Conservation (phyloP, 1,139 yeast genomes). For the Eremothecium gossypii region DNA sequence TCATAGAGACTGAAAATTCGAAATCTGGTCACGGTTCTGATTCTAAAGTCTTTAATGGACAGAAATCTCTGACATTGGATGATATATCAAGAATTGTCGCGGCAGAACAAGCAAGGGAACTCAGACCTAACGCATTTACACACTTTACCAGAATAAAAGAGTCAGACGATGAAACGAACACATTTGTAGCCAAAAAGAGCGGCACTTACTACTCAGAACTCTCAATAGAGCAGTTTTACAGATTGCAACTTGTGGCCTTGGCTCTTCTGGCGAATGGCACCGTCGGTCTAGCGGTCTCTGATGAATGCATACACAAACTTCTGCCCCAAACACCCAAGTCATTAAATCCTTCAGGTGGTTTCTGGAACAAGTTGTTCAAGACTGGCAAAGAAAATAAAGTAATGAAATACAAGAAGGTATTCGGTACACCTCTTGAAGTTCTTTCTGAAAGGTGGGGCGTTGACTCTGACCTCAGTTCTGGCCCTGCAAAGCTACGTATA, state of each 20-base stretch:
- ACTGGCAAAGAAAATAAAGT: slow-evolving; percentile 28
- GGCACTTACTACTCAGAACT: slow-evolving; percentile 66
- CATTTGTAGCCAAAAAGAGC: slow-evolving; percentile 18
- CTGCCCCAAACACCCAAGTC: slow-evolving; percentile 15
- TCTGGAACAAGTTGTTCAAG: slow-evolving; percentile 66
- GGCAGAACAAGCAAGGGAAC: slow-evolving; percentile 91
- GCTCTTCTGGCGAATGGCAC: slow-evolving; percentile 17
- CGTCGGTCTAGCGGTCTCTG: slow-evolving; percentile 10
- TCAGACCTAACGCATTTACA: slow-evolving; percentile 39
- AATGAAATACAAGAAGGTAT: slow-evolving; percentile 39
- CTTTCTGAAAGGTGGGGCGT: slow-evolving; percentile 72
- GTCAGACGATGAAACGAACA: slow-evolving; percentile 19
- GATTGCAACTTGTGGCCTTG: slow-evolving; percentile 56
- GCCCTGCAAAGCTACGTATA: slow-evolving; percentile 68
- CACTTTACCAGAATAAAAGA: slow-evolving; percentile 29
- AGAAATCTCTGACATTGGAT: slow-evolving; percentile 81
- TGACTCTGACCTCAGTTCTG: slow-evolving; percentile 80
- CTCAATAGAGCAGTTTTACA: slow-evolving; percentile 38
- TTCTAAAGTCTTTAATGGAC: slow-evolving; percentile 49
- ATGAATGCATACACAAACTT: slow-evolving; percentile 10
- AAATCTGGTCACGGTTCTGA: slow-evolving; percentile 30
- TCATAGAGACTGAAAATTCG: slow-evolving; percentile 33
- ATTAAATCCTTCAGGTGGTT: slow-evolving; percentile 24
- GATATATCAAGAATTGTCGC: slow-evolving; percentile 96
- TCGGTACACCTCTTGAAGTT: slow-evolving; percentile 69